phyloP scores from a whole-genome alignment of 1,139 yeast species.

The Geotrichum fermentans region DNA sequence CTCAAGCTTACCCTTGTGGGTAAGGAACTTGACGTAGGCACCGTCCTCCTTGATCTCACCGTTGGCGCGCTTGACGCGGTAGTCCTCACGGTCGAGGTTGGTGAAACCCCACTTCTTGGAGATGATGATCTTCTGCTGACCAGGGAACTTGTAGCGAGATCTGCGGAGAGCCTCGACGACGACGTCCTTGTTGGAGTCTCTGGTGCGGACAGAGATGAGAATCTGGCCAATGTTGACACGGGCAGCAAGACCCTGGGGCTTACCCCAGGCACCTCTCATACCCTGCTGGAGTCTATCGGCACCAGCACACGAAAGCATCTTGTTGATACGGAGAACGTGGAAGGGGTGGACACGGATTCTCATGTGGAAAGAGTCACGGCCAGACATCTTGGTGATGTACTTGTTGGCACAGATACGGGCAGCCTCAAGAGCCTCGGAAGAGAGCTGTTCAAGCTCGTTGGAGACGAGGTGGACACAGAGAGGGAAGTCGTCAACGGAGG shows the following conservation, averaged over 20 bases:
- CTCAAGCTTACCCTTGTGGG: slow-evolving; percentile 93
- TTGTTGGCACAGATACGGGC: slow-evolving; percentile 99
- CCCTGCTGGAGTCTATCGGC: slow-evolving; percentile 99
- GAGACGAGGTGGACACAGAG: slow-evolving; percentile 98
- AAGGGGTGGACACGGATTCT: slow-evolving; percentile 99
- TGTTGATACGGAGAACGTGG: slow-evolving; percentile 99
- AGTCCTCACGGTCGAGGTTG: slow-evolving; percentile 95
- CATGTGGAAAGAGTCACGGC: slow-evolving; percentile 99
- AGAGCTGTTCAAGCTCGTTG: slow-evolving; percentile 97
- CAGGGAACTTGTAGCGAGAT: slow-evolving; percentile 99
- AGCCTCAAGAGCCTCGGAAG: slow-evolving; percentile 99
- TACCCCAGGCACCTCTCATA: slow-evolving; percentile 99
- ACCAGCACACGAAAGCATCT: slow-evolving; percentile 99
- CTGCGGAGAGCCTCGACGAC: slow-evolving; percentile 99
- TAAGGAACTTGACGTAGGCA: slow-evolving; percentile 98
- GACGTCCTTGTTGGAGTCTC: slow-evolving; percentile 94
- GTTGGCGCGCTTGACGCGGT: slow-evolving; percentile 86
- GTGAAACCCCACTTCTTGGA: slow-evolving; percentile 99
- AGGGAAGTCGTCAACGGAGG: slow-evolving; percentile 98
- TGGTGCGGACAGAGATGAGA: slow-evolving; percentile 96
- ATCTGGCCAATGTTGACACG: slow-evolving; percentile 98
- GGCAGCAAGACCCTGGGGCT: slow-evolving; percentile 99
- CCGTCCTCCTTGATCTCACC: slow-evolving; percentile 99
- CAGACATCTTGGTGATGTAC: slow-evolving; percentile 94
- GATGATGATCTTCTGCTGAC: slow-evolving; percentile 98